phyloP scores from a whole-genome alignment of 352 stramenopile species.

The Phytopythium ostracodes region DNA sequence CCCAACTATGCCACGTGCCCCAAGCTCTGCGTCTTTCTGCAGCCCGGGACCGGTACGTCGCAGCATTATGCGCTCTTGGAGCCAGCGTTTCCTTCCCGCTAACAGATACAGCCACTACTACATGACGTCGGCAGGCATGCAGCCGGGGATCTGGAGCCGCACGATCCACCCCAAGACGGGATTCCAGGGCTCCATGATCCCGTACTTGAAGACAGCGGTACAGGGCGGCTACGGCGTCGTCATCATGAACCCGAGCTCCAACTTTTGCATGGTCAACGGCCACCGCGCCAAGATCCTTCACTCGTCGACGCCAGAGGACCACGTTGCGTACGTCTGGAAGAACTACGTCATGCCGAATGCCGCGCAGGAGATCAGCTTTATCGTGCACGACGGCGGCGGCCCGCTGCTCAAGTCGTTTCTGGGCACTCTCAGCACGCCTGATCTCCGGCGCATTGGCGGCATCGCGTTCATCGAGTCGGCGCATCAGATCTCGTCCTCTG shows the following conservation, averaged over 20 bases:
- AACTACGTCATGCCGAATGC: constrained; percentile 82
- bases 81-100: neutral
- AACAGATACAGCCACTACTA: neutral
- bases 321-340: constrained; percentile 84
- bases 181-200: constrained; percentile 86
- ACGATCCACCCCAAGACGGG: constrained; percentile 75
- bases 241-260: constrained; percentile 82
- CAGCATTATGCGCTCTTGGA: neutral
- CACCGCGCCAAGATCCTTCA: constrained; percentile 81
- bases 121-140: constrained; percentile 30
- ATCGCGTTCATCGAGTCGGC: constrained; percentile 86
- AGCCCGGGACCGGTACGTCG: constrained; percentile 47
- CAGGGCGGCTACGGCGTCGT: constrained; percentile 81
- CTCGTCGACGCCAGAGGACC: constrained; percentile 67
- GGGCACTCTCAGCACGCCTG: constrained; percentile 43
- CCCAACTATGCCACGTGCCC: constrained; percentile 75
- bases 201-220: constrained; percentile 83
- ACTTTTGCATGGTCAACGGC: constrained; percentile 73
- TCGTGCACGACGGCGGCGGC: constrained; percentile 68
- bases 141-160: constrained; percentile 70
- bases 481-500: constrained; percentile 61
- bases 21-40: constrained; percentile 81
- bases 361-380: constrained; percentile 82
- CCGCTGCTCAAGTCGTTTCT: constrained; percentile 72
- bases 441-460: constrained; percentile 61